A percentile compares a stretch with the other conserved stretches of the same genome.
Conservation (phyloP, 176 grass and related monocot species). For the Phyllostachys edulis region DNA sequence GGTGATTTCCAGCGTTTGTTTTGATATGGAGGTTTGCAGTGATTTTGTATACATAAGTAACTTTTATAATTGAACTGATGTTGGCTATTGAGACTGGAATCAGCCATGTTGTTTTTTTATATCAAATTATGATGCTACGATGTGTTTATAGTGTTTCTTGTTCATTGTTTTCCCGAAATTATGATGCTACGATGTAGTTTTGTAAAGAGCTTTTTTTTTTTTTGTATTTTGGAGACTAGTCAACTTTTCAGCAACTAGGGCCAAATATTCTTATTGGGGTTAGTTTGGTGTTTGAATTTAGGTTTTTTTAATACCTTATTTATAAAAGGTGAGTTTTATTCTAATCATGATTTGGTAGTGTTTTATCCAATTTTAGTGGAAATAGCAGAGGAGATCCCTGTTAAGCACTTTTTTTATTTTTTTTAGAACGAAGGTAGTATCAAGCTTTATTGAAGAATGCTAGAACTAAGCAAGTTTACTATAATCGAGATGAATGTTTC, state of each 20-base stretch:
- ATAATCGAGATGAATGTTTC: neutral
- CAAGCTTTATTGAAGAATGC: too few relatives aligned
- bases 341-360: neutral
- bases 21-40: neutral
- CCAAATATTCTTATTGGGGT: neutral
- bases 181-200: too few relatives aligned
- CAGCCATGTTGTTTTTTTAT: neutral
- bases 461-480: neutral
- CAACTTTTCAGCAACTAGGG: neutral
- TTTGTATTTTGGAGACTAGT: neutral
- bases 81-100: neutral
- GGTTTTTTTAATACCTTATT: neutral
- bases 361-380: neutral
- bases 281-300: neutral
- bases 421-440: too few relatives aligned
- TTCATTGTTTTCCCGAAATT: neutral
- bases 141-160: neutral
- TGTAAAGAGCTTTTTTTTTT: neutral
- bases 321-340: neutral
- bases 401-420: neutral
- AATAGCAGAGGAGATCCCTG: neutral
- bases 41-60: neutral
- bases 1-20: neutral
- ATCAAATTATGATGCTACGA: neutral
- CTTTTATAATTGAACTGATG: neutral